Base-by-base conservation (phyloP, 2,329 filamentous ascomycete species). In the Paraconiothyrium sp. region DNA sequence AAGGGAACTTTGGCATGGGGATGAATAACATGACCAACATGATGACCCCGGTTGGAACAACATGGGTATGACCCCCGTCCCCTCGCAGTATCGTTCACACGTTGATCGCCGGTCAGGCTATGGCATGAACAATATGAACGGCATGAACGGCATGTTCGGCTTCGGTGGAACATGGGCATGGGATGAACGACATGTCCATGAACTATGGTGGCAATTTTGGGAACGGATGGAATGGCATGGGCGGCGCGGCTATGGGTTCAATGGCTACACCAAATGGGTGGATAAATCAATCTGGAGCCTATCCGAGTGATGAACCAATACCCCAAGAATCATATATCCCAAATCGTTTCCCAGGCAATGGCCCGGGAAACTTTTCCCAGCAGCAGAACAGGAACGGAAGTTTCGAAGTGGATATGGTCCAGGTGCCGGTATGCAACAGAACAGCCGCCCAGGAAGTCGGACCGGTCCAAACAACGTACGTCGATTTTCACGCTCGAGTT, bases 101-200 rank as follows among this genome's bases (percentile, higher is more conserved):
- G 51, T 76, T 74, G 70, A 73, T 51, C 16, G 6, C 9, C 20
- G 10, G 6, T 2, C 20, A 75, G 72, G 73, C 37, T 75, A 68
- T 60, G 72, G 79, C 74, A 93, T 94, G 90, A 86, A 86, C 63
- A 73, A 79, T 74, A 93, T 95, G 90, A 73, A 73, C 57, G 83
- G 90, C 69, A 95, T 97, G 92, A 89, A 86, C 86, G 88, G 89
- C 85, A 92, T 93, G 90, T 92, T 88, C 83, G 88, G 89, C 83
- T 92, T 90, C 79, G 87, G 87, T 82, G 82, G 84, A 76, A 89
- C 66, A 77, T 77, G 85, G 89, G 89, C 84, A 91, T 91, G 88
- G 69, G 80, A 92, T 92, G 89, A 90, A 87, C 85, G 86, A 89
- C 84, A 90, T 91, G 88, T 90, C 87, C 72, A 80, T 80, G 78